Evolutionary conservation across 2,329 filamentous ascomycete species (phyloP).

Genomic region (Fusarium drepaniforme): DNA sequence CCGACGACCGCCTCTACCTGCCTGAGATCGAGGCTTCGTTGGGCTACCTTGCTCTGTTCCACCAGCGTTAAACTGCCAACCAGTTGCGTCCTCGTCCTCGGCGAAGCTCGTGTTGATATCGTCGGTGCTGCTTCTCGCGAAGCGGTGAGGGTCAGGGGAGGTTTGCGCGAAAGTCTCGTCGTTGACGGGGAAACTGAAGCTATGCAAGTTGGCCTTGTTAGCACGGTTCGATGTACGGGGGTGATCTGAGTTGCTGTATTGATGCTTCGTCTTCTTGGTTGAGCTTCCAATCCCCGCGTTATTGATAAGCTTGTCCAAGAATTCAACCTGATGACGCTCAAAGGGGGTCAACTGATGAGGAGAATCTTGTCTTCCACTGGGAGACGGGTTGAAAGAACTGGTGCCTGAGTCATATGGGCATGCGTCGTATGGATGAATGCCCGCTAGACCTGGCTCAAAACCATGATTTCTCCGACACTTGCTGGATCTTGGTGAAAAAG

Average conservation of each 20-base stretch:
- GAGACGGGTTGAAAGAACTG: constrained; percentile 31
- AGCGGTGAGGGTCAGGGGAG: constrained; percentile 53
- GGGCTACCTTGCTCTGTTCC: constrained; percentile 47
- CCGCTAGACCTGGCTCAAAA: not conserved
- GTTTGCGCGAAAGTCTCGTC: constrained; percentile 55
- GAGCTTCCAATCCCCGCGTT: constrained; percentile 39
- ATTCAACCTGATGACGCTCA: constrained; percentile 54
- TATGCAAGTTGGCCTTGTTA: constrained; percentile 54
- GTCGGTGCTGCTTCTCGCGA: constrained; percentile 65
- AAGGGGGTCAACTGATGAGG: constrained; percentile 49
- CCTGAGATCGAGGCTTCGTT: constrained; percentile 50
- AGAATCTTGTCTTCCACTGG: constrained; percentile 48
- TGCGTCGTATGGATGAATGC: constrained; percentile 24
- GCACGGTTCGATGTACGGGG: constrained; percentile 27
- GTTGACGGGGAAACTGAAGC: constrained; percentile 64
- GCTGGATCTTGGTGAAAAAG: constrained; percentile 23
- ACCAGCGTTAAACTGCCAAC: constrained; percentile 67
- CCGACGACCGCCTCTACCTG: constrained; percentile 55
- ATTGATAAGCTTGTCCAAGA: constrained; percentile 54
- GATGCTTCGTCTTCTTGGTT: constrained; percentile 24
- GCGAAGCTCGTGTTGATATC: constrained; percentile 73
- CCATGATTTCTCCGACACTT: constrained; percentile 19
- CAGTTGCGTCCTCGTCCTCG: constrained; percentile 58
- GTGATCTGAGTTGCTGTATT: constrained; percentile 1
- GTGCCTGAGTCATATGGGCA: constrained; percentile 14